Evolutionary conservation across 2,329 filamentous ascomycete genomes (phyloP).

Genomic region (Byssothecium circinans): DNA sequence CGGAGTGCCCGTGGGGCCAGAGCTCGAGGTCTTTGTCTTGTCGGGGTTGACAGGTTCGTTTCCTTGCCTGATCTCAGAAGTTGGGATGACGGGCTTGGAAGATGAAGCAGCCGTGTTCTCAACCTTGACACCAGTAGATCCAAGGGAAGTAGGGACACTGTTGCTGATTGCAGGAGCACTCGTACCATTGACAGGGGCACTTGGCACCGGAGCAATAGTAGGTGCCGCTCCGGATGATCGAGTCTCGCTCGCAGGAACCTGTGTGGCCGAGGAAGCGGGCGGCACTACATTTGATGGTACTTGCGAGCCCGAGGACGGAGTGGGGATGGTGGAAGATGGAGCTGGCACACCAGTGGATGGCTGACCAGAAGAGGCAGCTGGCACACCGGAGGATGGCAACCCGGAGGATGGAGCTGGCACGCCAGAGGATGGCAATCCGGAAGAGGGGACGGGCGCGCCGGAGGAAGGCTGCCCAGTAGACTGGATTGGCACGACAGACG

Average conservation of each 20-base stretch:
- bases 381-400: not conserved
- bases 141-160: not conserved
- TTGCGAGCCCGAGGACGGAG: too few species aligned
- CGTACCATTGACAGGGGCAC: not conserved
- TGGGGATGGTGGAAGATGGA: too few species aligned
- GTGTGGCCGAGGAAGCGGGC: not conserved
- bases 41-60: not conserved
- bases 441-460: not conserved
- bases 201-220: not conserved
- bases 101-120: not conserved
- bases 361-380: not conserved
- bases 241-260: slow-evolving; percentile 1
- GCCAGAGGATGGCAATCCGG: not conserved
- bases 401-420: not conserved
- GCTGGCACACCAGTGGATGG: too few species aligned
- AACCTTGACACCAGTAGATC: not conserved
- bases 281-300: not conserved
- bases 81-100: not conserved
- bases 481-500: slow-evolving; percentile 1
- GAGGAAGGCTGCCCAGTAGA: not conserved
- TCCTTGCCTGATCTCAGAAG: slow-evolving; percentile 1
- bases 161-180: not conserved
- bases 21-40: not conserved
- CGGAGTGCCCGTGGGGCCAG: not conserved
- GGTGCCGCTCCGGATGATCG: not conserved